Evolutionary conservation across 139 green algal species (phyloP), one percentile per base, ranked within the genome.

Genomic region (Chlamydomonas asymmetrica): DNA sequence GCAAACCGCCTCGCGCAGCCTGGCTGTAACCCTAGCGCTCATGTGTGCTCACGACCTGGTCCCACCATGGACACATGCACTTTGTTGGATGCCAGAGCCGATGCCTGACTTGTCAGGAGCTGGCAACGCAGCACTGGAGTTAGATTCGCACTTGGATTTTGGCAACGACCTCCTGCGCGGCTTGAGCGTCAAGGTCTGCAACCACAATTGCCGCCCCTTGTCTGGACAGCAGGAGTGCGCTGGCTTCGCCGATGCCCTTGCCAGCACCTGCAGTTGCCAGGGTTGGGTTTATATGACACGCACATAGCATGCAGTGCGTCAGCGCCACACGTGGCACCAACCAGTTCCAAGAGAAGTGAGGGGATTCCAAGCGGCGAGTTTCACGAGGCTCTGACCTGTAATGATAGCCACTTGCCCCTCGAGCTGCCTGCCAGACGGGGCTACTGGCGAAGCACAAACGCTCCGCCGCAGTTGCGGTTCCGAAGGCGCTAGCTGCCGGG

Each of bases 161-260:
- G 27, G 78, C 67, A 0, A 73, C 82, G 25, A 91, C 86, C 13
- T 39, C 73, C 73, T 90, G 72, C 13, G 85, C 84, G 49, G 85
- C 88, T 32, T 50, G 65, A 7, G 37, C 83, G 62, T 96, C 92
- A 10, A 97, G 62, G 66, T 97, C 93, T 38, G 69, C 80, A 7
- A 94, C 80, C 25, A 97, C 84, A 20, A 82, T 59, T 34, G 73
- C 71, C 13, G 91, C 92, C 23, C 92, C 92, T 22, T 94, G 87
- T 45, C 80, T 34, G 0, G 91, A 89, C 67, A 97, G 89, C 9
- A 93, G 73, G 48, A 84, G 66, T 13, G 93, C 91, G 3, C 90
- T 76, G 2, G 87, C 88, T 35, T 82, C 85, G 8, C 93, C 93
- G 38, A 97, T 88, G 43, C 93, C 93, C 49, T 89, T 87, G 1